phyloP scores from a whole-genome alignment of 306 rosid genomes.

The Vigna trinervia region DNA sequence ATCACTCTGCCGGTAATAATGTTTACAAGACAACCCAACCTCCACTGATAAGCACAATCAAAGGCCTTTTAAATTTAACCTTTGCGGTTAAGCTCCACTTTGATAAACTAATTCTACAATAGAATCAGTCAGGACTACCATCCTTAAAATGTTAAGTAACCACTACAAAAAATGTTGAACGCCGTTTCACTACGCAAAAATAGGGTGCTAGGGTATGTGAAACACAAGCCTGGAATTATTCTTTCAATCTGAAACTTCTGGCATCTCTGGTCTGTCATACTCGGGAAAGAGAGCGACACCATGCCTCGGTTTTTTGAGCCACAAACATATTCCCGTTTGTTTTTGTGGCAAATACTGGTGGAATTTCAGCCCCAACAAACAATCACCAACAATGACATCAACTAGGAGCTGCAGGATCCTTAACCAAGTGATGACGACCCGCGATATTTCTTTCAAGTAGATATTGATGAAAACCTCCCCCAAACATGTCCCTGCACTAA shows the following conservation, averaged over 20 bases:
- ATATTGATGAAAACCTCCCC: conserved; percentile 12
- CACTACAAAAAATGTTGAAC: conserved; percentile 2
- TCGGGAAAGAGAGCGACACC: conserved; percentile 27
- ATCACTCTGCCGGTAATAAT: background rate
- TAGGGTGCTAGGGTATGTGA: background rate
- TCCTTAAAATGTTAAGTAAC: background rate
- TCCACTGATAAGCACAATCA: background rate
- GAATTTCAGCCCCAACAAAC: conserved; percentile 41
- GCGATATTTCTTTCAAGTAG: conserved; percentile 20
- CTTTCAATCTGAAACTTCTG: conserved; percentile 14
- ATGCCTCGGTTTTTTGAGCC: background rate
- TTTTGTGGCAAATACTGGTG: background rate
- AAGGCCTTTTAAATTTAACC: background rate
- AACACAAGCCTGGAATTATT: conserved; percentile 17
- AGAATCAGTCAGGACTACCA: background rate
- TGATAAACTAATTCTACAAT: background rate
- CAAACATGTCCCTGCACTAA: conserved; percentile 3
- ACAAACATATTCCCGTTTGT: conserved; percentile 15
- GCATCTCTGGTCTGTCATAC: background rate
- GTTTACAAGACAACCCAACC: conserved; percentile 4
- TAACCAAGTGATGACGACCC: conserved; percentile 31
- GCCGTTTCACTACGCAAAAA: background rate
- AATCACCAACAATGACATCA: conserved; percentile 23
- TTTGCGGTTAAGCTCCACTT: background rate
- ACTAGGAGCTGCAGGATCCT: conserved; percentile 4